Evolutionary conservation across 805 yeast genomes (phyloP).

Genomic region (Zygotorulaspora sp.): DNA sequence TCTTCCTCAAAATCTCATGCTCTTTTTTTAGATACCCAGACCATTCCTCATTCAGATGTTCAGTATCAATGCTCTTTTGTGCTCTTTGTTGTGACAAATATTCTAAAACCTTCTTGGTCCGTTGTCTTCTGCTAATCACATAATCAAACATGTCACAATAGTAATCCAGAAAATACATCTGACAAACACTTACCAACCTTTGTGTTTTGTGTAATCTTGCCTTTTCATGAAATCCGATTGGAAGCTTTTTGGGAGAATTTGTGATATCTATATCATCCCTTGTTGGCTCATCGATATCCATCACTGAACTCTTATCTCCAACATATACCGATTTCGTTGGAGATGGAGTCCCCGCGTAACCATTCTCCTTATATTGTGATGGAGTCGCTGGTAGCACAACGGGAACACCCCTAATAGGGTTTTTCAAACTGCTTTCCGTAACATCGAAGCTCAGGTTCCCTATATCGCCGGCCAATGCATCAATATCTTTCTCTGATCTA

Average conservation of each 20-base stretch:
- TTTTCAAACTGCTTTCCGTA: constrained; percentile 11
- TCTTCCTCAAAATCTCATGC: constrained; percentile 74
- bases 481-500: constrained; percentile 31
- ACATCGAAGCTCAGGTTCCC: constrained; percentile 32
- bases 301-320: constrained; percentile 30
- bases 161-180: constrained; percentile 88
- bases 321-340: constrained; percentile 30
- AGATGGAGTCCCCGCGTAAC: constrained; percentile 25
- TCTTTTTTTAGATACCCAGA: constrained; percentile 77
- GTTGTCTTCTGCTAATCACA: constrained; percentile 77
- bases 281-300: constrained; percentile 34
- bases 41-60: constrained; percentile 57
- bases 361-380: constrained; percentile 18
- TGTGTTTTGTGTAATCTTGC: constrained; percentile 73
- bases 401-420: constrained; percentile 11
- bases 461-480: constrained; percentile 35
- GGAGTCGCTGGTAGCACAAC: constrained; percentile 16
- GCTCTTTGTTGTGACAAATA: constrained; percentile 41
- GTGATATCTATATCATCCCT: constrained; percentile 24
- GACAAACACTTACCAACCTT: constrained; percentile 85
- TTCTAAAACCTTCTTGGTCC: constrained; percentile 65
- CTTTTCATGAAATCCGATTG: constrained; percentile 48
- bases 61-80: constrained; percentile 29
- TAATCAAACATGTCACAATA: constrained; percentile 95
- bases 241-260: constrained; percentile 36